Conservation (phyloP, 352 stramenopile genomes). For the Phytophthora aleatoria region DNA sequence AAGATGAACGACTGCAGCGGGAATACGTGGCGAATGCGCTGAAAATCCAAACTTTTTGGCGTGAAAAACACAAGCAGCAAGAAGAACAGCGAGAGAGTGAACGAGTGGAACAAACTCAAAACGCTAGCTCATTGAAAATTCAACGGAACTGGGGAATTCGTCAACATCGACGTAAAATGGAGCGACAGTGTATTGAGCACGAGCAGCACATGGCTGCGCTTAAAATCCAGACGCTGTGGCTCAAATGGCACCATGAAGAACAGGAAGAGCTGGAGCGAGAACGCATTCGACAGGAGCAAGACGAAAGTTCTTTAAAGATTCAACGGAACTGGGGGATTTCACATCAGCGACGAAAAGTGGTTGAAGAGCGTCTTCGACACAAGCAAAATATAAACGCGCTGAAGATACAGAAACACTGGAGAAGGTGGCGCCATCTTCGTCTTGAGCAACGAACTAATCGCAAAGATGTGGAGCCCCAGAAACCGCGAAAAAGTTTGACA, state of each 20-base stretch:
- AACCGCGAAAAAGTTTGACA: background rate
- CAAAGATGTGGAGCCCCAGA: background rate
- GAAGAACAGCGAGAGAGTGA: conserved; percentile 9
- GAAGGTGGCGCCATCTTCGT: conserved; percentile 15
- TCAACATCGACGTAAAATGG: conserved; percentile 29
- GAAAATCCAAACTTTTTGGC: conserved; percentile 26
- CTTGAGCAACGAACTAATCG: conserved; percentile 4
- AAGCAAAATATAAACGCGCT: conserved; percentile 26
- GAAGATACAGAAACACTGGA: conserved; percentile 42
- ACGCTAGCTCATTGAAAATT: conserved; percentile 27
- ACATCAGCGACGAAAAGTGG: conserved; percentile 26
- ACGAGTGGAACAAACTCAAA: conserved; percentile 11
- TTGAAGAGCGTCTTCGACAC: conserved; percentile 22
- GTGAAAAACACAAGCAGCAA: conserved; percentile 7
- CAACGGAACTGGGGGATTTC: conserved; percentile 27
- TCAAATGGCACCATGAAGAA: conserved; percentile 28
- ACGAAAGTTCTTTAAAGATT: conserved; percentile 34
- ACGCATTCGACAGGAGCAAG: conserved; percentile 30
- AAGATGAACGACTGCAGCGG: conserved; percentile 17
- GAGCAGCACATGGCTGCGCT: conserved; percentile 30
- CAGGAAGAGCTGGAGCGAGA: conserved; percentile 31
- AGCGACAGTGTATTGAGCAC: conserved; percentile 24
- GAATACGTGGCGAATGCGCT: conserved; percentile 5
- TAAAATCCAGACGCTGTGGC: conserved; percentile 33
- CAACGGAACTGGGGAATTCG: conserved; percentile 24